Percentiles rank a stretch among this genome's conserved stretches.
Conservation (phyloP, 2,329 filamentous ascomycete species). For the Xylariaceae sp. region DNA sequence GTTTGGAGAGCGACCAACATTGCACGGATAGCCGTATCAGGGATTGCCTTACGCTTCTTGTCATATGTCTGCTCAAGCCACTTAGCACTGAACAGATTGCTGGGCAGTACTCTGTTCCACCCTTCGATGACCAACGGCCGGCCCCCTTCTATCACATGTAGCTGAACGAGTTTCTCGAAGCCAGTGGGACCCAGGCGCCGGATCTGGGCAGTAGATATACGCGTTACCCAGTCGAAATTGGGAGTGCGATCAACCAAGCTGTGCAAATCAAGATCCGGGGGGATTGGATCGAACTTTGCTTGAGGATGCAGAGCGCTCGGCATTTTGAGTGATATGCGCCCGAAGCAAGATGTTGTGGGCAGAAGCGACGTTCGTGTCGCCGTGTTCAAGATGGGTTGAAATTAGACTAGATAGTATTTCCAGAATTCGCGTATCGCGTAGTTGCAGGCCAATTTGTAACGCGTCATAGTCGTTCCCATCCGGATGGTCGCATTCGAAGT, state of each 20-base stretch:
- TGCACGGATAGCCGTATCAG: no score
- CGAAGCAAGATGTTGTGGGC: no score
- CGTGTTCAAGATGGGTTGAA: no score
- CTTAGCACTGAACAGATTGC: conserved; percentile 68
- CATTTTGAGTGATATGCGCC: conserved; percentile 47
- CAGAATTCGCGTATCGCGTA: no score
- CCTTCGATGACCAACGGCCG: conserved; percentile 88
- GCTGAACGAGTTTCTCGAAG: conserved; percentile 78
- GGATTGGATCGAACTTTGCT: conserved; percentile 86
- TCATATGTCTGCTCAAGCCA: conserved; percentile 79
- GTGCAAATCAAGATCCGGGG: conserved; percentile 75
- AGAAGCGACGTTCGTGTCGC: no score
- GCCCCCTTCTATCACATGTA: conserved; percentile 79
- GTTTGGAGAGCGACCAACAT: no score
- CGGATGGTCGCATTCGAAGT: not conserved
- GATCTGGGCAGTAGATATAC: conserved; percentile 74
- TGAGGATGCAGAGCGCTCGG: conserved; percentile 68
- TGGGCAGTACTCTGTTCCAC: conserved; percentile 71
- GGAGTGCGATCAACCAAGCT: conserved; percentile 68
- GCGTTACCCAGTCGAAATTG: conserved; percentile 82
- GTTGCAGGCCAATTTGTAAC: conserved; percentile 1
- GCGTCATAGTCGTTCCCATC: conserved; percentile 7
- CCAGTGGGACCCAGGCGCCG: conserved; percentile 67
- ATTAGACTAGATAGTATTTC: no score
- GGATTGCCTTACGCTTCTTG: conserved; percentile 72